Percentiles rank a stretch among this genome's conserved stretches.
Conservation (phyloP, 164 flowering plant genomes). For the Berberis vulgaris region DNA sequence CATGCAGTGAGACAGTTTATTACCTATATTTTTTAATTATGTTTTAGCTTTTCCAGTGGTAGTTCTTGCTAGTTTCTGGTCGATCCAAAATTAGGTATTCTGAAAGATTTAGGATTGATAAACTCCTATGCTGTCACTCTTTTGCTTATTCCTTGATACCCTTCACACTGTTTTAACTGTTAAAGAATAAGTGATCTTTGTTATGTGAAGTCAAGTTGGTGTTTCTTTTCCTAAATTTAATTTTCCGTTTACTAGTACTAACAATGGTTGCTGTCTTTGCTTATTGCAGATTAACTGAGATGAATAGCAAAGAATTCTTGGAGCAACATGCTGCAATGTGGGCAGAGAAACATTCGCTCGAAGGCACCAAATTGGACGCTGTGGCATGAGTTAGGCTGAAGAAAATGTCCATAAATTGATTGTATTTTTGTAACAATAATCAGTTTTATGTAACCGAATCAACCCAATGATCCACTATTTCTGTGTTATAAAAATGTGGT, state of each 20-base stretch:
- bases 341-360: slow-evolving; percentile 21
- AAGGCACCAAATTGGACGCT: slow-evolving; percentile 1
- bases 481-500: no score
- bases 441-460: no score
- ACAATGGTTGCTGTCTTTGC: neutral
- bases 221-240: neutral
- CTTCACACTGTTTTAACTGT: no score
- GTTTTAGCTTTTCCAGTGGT: neutral
- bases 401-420: neutral
- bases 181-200: no score
- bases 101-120: neutral
- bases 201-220: neutral
- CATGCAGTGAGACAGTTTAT: neutral
- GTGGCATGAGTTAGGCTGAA: neutral
- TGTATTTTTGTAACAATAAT: no score
- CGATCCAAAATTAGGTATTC: neutral
- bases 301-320: slow-evolving; percentile 83
- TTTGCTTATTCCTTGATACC: no score
- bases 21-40: neutral
- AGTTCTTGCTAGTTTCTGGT: neutral
- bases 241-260: neutral
- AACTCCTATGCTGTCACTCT: no score
- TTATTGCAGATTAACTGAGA: slow-evolving; percentile 80
- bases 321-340: slow-evolving; percentile 57
- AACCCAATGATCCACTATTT: no score